These are phyloP conservation scores for Macrotyloma uniflorum DNA, from an alignment of 306 rosid species.

Conservation along the genomic window DNA sequence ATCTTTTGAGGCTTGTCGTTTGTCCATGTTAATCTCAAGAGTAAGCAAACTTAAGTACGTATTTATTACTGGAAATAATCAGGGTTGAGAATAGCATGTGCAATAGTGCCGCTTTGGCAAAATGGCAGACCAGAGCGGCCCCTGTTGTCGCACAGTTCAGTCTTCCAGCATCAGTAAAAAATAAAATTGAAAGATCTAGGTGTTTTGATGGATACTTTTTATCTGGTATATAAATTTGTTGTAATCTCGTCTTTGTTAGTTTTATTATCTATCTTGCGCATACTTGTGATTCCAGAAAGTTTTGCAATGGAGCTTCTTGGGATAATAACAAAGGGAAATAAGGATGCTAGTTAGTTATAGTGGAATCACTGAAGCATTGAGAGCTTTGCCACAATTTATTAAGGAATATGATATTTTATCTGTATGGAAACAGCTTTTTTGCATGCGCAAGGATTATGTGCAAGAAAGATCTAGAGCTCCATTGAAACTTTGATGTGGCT, in stretches of 20 bases:
- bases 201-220: background rate
- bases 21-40: background rate
- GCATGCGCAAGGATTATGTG: background rate
- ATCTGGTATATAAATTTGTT: background rate
- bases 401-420: background rate
- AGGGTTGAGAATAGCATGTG: no score
- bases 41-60: background rate
- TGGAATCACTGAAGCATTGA: conserved; percentile 1
- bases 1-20: background rate
- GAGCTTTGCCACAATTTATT: background rate
- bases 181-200: no score
- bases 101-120: no score
- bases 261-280: background rate
- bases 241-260: background rate
- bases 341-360: background rate
- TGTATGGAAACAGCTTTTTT: background rate
- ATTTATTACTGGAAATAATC: background rate
- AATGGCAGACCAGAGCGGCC: no score
- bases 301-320: background rate
- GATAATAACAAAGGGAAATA: background rate
- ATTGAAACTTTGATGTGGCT: no score
- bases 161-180: no score
- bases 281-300: background rate
- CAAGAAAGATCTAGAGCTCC: no score
- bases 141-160: no score